Percentiles rank a stretch among this genome's conserved stretches.
phyloP scores from a whole-genome alignment of 495 filamentous ascomycete species.

The Talaromyces trachyspermus region DNA sequence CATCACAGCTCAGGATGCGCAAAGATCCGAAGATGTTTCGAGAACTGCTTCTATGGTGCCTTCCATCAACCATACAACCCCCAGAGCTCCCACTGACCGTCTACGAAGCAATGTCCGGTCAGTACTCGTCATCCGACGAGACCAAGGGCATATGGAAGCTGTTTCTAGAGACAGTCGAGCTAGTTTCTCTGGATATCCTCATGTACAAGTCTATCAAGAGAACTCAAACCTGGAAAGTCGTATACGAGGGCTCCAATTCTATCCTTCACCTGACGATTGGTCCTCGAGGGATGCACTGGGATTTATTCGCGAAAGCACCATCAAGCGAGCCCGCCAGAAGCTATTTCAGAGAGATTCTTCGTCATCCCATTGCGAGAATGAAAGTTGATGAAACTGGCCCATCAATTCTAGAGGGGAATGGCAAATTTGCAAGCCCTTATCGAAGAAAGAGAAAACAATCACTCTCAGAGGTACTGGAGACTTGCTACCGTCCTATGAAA shows the following conservation, averaged over 20 bases:
- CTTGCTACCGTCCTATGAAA: constrained; percentile 19
- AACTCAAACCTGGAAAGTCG: constrained; percentile 43
- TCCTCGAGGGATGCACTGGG: constrained; percentile 40
- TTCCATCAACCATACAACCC: neutral
- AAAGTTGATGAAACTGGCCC: constrained; percentile 11
- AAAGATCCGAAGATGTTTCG: neutral
- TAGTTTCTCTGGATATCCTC: constrained; percentile 33
- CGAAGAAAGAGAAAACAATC: neutral
- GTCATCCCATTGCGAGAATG: constrained; percentile 51
- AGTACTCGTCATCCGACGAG: neutral
- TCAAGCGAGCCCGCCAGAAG: constrained; percentile 28
- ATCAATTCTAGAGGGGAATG: constrained; percentile 40
- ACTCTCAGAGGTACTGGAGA: constrained; percentile 17
- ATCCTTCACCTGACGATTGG: constrained; percentile 45
- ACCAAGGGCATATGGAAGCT: constrained; percentile 24
- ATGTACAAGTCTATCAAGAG: constrained; percentile 40
- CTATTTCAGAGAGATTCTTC: constrained; percentile 37
- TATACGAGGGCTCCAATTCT: constrained; percentile 41
- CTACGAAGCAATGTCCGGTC: neutral
- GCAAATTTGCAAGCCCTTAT: constrained; percentile 41
- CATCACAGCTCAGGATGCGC: constrained; percentile 1
- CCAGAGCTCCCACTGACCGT: neutral
- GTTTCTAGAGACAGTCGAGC: constrained; percentile 25
- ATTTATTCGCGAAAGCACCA: constrained; percentile 42
- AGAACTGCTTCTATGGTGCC: neutral